Evolutionary conservation across 2,329 filamentous ascomycete species (phyloP), one percentile per base, ranked within the genome.

Genomic region (Arthrobotrys megalospora): DNA sequence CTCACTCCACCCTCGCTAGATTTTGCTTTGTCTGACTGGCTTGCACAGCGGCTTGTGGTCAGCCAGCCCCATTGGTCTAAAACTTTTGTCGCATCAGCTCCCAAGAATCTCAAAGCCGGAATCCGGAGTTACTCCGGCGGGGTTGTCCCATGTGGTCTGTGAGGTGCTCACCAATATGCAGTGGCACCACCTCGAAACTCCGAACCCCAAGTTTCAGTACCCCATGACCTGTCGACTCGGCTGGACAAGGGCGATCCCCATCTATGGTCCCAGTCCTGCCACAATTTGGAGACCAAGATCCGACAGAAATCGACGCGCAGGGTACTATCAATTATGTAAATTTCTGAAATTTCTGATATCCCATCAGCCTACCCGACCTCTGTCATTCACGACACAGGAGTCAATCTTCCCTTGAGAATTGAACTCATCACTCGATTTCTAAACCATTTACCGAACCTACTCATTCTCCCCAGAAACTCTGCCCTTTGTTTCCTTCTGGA

Each of bases 51-150:
- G 24, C 34, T 48, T 47, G 24, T 34, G 24, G 11, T 21, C 38
- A 45, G 24, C 11, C 21, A n/a, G 28, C 14, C 38, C 38, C 19
- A 68, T 68, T 68, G 65, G 65, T 21, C 24, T 34, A 38, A 45
- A 28, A 24, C 41, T 24, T 14, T 21, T 16, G 41, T 36, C n/a
- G 21, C 41, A 64, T 34, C 11, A n/a, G 8, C 21, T 48, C 28
- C 60, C 38, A 64, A 48, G 58, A 47, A 47, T 28, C 34, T 45
- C 8, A 28, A 5, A 28, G 3, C 21, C 21, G 24, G n/a, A 72
- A 72, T 72, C 68, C 68, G 68, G 68, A 72, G 43, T 72, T 72
- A 43, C 58, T 72, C 68, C 55, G 68, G 68, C 64, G 68, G 68
- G 55, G 68, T 55, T 66, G 24, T 21, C 36, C 63, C 45, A 66